These are phyloP conservation scores for Periconia macrospinosa DNA, from an alignment of 2,329 filamentous ascomycete genomes.

Conservation along the genomic window DNA sequence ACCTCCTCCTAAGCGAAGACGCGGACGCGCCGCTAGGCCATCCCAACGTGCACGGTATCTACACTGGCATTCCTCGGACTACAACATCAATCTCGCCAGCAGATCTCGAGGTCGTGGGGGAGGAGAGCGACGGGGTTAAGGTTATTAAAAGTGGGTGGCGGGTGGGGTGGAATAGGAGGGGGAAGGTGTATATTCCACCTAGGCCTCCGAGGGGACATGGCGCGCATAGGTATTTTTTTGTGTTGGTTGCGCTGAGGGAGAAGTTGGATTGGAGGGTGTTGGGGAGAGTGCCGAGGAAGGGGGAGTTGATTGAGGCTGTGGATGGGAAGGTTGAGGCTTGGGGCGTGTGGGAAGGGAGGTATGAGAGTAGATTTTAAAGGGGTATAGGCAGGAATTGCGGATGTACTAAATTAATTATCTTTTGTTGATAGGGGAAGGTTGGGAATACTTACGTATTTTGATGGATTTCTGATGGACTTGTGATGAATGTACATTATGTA, in stretches of 20 bases:
- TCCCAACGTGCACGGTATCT: constrained; percentile 6
- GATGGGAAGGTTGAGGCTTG: constrained; percentile 53
- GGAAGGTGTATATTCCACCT: constrained; percentile 50
- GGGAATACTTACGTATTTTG: too few species aligned
- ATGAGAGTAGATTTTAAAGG: constrained; percentile 46
- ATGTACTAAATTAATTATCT: too few species aligned
- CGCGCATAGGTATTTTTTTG: constrained; percentile 56
- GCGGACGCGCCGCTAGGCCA: constrained; percentile 6
- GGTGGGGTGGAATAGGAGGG: constrained; percentile 48
- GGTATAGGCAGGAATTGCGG: constrained; percentile 11
- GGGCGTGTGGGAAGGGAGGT: constrained; percentile 53
- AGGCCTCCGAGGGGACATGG: constrained; percentile 55
- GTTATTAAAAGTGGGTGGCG: constrained; percentile 50
- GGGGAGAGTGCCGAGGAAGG: constrained; percentile 43
- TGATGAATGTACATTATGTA: too few species aligned
- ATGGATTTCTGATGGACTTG: too few species aligned
- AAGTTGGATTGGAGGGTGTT: constrained; percentile 45
- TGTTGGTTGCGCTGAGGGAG: constrained; percentile 52
- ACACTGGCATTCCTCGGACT: constrained; percentile 1
- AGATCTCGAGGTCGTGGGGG: background rate
- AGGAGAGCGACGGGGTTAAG: background rate
- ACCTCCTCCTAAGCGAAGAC: constrained; percentile 6
- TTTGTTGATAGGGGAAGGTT: too few species aligned
- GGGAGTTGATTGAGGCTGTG: constrained; percentile 50
- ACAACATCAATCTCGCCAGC: background rate